Evolutionary conservation across 129 eudicot genomes (phyloP).

Genomic region (Escallonia rubra): DNA sequence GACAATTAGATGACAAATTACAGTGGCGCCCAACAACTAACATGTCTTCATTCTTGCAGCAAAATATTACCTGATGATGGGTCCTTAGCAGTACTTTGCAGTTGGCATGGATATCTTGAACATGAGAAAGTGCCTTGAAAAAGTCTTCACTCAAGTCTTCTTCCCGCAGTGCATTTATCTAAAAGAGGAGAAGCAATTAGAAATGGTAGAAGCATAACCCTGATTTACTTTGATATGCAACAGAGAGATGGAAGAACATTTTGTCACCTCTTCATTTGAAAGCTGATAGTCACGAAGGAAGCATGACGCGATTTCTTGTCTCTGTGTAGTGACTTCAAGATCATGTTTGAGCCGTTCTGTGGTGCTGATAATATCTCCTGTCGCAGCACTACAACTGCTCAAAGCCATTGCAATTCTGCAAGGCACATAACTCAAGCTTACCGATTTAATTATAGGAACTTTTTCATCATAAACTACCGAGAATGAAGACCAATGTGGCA

Average conservation of each 20-base stretch:
- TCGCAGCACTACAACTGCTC: slow-evolving; percentile 79
- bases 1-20: too few species aligned
- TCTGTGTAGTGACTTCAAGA: slow-evolving; percentile 79
- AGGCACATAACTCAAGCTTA: background rate
- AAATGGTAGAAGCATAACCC: slow-evolving; percentile 9
- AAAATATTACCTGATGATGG: slow-evolving; percentile 78
- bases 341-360: slow-evolving; percentile 97
- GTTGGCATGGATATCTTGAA: slow-evolving; percentile 93
- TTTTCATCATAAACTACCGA: too few species aligned
- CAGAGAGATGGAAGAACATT: slow-evolving; percentile 2
- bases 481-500: too few species aligned
- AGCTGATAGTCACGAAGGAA: slow-evolving; percentile 96
- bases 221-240: slow-evolving; percentile 1
- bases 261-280: slow-evolving; percentile 76
- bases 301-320: slow-evolving; percentile 96
- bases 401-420: slow-evolving; percentile 81
- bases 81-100: slow-evolving; percentile 95
- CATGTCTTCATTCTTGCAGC: background rate
- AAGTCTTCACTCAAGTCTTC: slow-evolving; percentile 85
- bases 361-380: slow-evolving; percentile 89
- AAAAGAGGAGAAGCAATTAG: slow-evolving; percentile 5
- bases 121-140: slow-evolving; percentile 96
- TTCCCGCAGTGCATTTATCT: slow-evolving; percentile 90
- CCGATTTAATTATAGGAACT: too few species aligned
- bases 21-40: too few species aligned